Evolutionary conservation across 352 stramenopile species (phyloP), one percentile per base, ranked within the genome.

Genomic region (Phytopythium cucurbitacearum): DNA sequence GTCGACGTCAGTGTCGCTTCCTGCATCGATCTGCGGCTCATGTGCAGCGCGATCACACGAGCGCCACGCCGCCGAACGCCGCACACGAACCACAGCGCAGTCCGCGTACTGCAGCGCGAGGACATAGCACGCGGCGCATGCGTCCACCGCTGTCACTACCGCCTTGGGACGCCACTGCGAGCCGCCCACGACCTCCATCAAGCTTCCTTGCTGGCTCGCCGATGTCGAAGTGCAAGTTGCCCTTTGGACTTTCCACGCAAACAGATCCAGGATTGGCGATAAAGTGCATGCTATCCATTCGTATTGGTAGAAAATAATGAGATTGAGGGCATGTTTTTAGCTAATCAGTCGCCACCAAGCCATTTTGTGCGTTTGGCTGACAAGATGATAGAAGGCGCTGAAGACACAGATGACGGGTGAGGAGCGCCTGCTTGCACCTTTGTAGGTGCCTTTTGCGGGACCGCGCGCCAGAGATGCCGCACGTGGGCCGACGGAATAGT

Each of bases 81-180:
- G 63, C 47, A 89, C 70, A 16, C 68, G 65, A 9, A 89, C 45
- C 52, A 89, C 65, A 1, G 62, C 21, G 28, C 66, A 75, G 41
- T 89, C 79, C 7, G 51, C 51, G 21, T 74, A 77, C 46, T 85
- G 69, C 33, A 89, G 59, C 0, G 72, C 80, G 32, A 83, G 66
- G 33, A 69, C 69, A 2, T 62, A 69, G 40, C 76, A 82, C 2
- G 59, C 45, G 34, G 59, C 51, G 51, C 68, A 69, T 1, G 59
- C 44, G 34, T 78, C 75, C 3, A 48, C 59, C 8, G 75, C 70
- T 0, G 67, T 80, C 44, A 80, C 46, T 3, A 67, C 57, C 12
- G 66, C 76, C 32, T 66, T 64, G 32, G 65, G 65, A 9, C 59
- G 57, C 72, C 69, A 81, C 59, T 85, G 76, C 73, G 69, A 84